These are phyloP conservation scores for Phylloporus sp. DNA, from an alignment of 1,284 basidiomycete genomes.

Conservation along the genomic window DNA sequence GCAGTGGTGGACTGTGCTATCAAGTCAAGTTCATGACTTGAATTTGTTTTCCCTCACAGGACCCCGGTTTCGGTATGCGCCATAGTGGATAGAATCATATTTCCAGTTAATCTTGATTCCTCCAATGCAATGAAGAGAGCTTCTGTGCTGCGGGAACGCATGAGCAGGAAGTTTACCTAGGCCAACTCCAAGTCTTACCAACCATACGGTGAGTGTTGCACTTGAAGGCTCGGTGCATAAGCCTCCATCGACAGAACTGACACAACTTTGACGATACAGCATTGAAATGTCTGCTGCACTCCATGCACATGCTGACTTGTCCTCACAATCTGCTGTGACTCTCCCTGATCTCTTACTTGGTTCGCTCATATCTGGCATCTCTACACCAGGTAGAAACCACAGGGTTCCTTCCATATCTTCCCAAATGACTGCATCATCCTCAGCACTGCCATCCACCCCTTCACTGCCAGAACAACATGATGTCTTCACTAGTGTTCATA, in stretches of 20 bases:
- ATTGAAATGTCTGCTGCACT: slow-evolving; percentile 22
- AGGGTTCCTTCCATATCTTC: slow-evolving; percentile 59
- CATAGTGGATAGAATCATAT: too few relatives aligned
- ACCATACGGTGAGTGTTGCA: slow-evolving; percentile 12
- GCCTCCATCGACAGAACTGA: not conserved
- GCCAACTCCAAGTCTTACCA: slow-evolving; percentile 4
- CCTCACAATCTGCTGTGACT: slow-evolving; percentile 46
- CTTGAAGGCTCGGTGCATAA: not conserved
- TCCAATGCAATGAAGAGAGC: too few relatives aligned
- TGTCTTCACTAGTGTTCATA: slow-evolving; percentile 21
- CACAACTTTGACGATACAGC: not conserved
- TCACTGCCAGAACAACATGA: slow-evolving; percentile 44
- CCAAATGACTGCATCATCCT: slow-evolving; percentile 55
- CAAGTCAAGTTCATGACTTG: too few relatives aligned
- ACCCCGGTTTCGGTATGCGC: too few relatives aligned
- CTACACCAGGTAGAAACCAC: slow-evolving; percentile 54
- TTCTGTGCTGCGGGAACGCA: too few relatives aligned
- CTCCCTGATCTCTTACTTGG: slow-evolving; percentile 68
- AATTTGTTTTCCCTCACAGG: too few relatives aligned
- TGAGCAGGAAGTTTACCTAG: not conserved
- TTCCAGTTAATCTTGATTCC: too few relatives aligned
- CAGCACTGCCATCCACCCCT: slow-evolving; percentile 56
- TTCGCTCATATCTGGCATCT: slow-evolving; percentile 58
- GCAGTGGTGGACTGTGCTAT: too few relatives aligned
- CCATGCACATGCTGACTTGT: slow-evolving; percentile 34